These are phyloP conservation scores for Filosporella fistucella DNA, from an alignment of 495 filamentous ascomycete species.

Conservation along the genomic window DNA sequence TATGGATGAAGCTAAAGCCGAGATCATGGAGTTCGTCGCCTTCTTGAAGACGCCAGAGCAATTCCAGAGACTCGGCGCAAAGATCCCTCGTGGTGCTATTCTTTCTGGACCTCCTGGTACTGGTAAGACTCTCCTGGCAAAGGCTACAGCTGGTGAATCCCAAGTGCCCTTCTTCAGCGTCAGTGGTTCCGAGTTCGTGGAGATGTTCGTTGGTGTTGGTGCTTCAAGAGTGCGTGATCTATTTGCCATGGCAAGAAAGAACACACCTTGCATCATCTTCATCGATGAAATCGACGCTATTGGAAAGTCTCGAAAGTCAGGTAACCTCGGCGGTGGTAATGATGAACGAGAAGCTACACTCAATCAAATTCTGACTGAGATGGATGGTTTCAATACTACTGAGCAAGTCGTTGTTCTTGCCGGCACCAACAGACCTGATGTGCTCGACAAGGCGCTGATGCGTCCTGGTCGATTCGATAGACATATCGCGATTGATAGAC, in stretches of 20 bases:
- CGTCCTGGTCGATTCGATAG: conserved; percentile 94
- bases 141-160: conserved; percentile 97
- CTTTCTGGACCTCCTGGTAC: conserved; percentile 95
- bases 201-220: conserved; percentile 99
- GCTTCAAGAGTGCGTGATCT: conserved; percentile 92
- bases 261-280: conserved; percentile 97
- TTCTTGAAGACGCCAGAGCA: conserved; percentile 88
- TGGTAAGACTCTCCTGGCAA: conserved; percentile 95
- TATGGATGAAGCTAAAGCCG: conserved; percentile 96
- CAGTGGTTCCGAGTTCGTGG: conserved; percentile 96
- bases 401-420: conserved; percentile 98
- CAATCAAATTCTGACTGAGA: conserved; percentile 97
- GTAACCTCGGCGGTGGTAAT: conserved; percentile 78
- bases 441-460: conserved; percentile 93
- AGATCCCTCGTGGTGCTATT: conserved; percentile 95
- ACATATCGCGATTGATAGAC: conserved; percentile 88
- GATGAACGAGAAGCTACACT: conserved; percentile 95
- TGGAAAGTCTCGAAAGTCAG: conserved; percentile 72
- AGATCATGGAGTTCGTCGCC: conserved; percentile 99
- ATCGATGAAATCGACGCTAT: conserved; percentile 99
- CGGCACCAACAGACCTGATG: conserved; percentile 91
- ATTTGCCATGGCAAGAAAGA: conserved; percentile 91
- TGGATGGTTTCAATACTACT: conserved; percentile 98
- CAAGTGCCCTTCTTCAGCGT: conserved; percentile 96
- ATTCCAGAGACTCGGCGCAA: conserved; percentile 91